Evolutionary conservation across 2,329 filamentous ascomycete species (phyloP), one percentile per base, ranked within the genome.

Genomic region (Beauveria caledonica): DNA sequence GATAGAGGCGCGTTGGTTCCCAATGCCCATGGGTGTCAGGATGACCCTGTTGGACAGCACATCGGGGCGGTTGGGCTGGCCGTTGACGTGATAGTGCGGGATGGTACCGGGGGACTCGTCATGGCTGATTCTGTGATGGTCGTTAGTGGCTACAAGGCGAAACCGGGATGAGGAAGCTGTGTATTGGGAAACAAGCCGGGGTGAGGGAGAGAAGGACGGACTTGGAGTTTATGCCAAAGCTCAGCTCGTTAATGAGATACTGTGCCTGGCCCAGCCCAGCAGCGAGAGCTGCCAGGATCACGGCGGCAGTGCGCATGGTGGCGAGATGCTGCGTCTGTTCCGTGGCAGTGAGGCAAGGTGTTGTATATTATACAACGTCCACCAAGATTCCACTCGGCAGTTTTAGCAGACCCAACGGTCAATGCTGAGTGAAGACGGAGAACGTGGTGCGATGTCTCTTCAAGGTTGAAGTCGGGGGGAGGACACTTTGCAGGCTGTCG

Each of bases 11-110:
- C 92, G 86, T 69, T 89, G 86, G 74, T 92, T 92, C 60, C 94
- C 94, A 6, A 92, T 91, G 53, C 86, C 86, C 15, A 92, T 87
- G 11, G 94, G 93, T 1, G 94, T 99, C 61, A 99, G 83, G 71
- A 99, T 89, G 62, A 97, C 71, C 72, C 92, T 91, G 79, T 97
- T 93, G 66, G 92, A 96, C 62, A 97, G 84, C 62, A 88, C 73
- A 68, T 88, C 82, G 65, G 85, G 84, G 40, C 73, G 66, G 63
- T 76, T 71, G 29, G 84, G 83, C 49, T 76, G 77, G 70, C 84
- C 84, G 60, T 79, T 74, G 63, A 85, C 72, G 61, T 74, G 71
- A 69, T 83, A 87, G 70, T 81, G 74, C 63, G 83, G 81, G 54
- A 87, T 74, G 59, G 73, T 72, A 27, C 74, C 73, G 56, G 80